These are phyloP conservation scores for Ettlia oleoabundans DNA, from an alignment of 139 green algal genomes.

Conservation along the genomic window DNA sequence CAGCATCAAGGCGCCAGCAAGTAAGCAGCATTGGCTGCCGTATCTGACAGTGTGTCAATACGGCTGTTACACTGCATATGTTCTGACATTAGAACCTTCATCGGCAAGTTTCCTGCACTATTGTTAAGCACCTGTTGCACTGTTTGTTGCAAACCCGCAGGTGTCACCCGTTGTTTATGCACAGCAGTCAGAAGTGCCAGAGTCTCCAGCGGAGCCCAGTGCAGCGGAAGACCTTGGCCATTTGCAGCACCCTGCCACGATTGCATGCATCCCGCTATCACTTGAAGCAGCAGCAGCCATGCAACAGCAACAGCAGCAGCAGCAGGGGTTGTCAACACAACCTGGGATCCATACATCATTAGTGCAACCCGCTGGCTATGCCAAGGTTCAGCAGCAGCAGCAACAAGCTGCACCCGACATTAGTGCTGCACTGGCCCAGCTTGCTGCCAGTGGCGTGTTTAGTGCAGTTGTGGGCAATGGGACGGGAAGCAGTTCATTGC, in stretches of 20 bases:
- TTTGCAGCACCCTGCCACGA: constrained; percentile 26
- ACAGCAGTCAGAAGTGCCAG: neutral
- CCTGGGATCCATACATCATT: neutral
- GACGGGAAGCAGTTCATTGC: neutral
- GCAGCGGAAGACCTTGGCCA: neutral
- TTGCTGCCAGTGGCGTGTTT: constrained; percentile 16
- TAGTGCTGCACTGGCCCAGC: neutral
- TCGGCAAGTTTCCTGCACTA: too few species aligned
- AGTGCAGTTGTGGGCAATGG: neutral
- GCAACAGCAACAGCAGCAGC: constrained; percentile 25
- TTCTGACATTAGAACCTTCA: neutral
- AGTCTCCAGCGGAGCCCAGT: neutral
- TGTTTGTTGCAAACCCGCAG: neutral
- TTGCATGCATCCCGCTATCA: constrained; percentile 23
- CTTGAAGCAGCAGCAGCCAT: constrained; percentile 11
- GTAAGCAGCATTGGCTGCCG: neutral
- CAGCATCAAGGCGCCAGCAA: neutral
- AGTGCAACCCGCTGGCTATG: neutral
- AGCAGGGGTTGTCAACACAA: neutral
- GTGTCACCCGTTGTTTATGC: neutral
- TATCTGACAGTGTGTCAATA: too few species aligned
- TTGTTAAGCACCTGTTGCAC: too few species aligned
- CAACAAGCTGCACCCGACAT: constrained; percentile 24
- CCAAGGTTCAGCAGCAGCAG: constrained; percentile 6
- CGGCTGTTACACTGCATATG: neutral